phyloP scores from a whole-genome alignment of 768 basidiomycete genomes.

The Gloeostereum incarnatum region DNA sequence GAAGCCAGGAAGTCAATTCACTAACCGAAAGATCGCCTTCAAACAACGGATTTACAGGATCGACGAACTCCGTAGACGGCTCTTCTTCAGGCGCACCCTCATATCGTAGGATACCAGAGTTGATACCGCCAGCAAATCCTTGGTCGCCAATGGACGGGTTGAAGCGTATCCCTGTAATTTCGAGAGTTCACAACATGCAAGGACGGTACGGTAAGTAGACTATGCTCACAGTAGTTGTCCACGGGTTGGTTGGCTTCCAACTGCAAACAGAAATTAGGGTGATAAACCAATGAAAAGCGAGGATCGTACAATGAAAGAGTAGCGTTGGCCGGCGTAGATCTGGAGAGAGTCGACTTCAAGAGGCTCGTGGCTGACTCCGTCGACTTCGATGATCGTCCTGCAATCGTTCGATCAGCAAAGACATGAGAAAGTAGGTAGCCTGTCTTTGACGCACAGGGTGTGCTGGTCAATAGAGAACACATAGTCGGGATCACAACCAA shows the following conservation, averaged over 20 bases:
- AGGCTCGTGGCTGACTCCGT: constrained; percentile 18
- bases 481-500: constrained; percentile 7
- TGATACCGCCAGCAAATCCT: constrained; percentile 20
- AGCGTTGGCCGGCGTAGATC: constrained; percentile 25
- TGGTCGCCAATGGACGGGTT: constrained; percentile 11
- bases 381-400: constrained; percentile 22
- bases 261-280: background rate
- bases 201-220: background rate
- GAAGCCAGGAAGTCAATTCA: background rate
- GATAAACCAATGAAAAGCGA: background rate
- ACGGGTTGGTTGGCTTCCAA: constrained; percentile 31
- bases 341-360: constrained; percentile 18
- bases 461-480: constrained; percentile 13
- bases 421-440: constrained; percentile 15
- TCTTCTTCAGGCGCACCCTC: constrained; percentile 18
- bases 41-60: constrained; percentile 14
- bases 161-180: constrained; percentile 17
- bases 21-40: constrained; percentile 16
- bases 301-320: constrained; percentile 21
- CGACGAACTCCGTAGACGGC: constrained; percentile 13
- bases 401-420: background rate
- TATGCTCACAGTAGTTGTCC: constrained; percentile 33
- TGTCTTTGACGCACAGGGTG: constrained; percentile 23
- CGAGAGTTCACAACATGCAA: background rate
- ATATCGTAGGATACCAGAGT: constrained; percentile 30